phyloP scores from a whole-genome alignment of 2,329 filamentous ascomycete genomes.

The Ilyonectria sp. region DNA sequence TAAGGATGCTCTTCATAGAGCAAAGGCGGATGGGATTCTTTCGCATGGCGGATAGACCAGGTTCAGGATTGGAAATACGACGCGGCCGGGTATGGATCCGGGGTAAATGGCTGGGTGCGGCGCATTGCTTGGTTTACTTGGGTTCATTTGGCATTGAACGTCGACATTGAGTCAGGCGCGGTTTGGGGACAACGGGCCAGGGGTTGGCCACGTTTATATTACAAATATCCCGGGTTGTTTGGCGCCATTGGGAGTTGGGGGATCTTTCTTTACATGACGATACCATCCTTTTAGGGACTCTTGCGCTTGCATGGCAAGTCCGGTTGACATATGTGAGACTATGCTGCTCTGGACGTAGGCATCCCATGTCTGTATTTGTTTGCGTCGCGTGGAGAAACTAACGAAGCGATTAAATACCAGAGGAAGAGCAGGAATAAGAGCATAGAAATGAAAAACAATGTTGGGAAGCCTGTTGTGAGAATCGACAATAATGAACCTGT shows the following conservation, averaged over 20 bases:
- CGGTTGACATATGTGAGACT: neutral
- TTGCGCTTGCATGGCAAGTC: neutral
- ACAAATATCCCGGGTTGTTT: conserved; percentile 2
- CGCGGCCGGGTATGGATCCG: neutral
- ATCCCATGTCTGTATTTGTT: neutral
- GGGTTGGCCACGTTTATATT: conserved; percentile 4
- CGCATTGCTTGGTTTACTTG: conserved; percentile 31
- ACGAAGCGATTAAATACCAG: neutral
- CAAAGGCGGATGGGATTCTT: conserved; percentile 29
- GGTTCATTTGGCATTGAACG: conserved; percentile 11
- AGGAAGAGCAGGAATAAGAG: neutral
- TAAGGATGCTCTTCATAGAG: conserved; percentile 32
- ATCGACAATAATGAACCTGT: neutral
- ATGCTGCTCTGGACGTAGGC: neutral
- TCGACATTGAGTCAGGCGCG: conserved; percentile 12
- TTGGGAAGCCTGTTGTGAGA: neutral
- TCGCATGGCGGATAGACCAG: conserved; percentile 5
- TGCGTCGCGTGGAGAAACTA: neutral
- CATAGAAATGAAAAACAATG: neutral
- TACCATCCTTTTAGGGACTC: conserved; percentile 2
- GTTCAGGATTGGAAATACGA: conserved; percentile 3
- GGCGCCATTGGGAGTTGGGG: conserved; percentile 16
- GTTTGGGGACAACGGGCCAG: conserved; percentile 7
- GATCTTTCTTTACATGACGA: neutral
- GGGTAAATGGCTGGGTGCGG: conserved; percentile 8